Evolutionary conservation across 257 asterid species (phyloP).

Genomic region (Nicotiana tomentosiformis): DNA sequence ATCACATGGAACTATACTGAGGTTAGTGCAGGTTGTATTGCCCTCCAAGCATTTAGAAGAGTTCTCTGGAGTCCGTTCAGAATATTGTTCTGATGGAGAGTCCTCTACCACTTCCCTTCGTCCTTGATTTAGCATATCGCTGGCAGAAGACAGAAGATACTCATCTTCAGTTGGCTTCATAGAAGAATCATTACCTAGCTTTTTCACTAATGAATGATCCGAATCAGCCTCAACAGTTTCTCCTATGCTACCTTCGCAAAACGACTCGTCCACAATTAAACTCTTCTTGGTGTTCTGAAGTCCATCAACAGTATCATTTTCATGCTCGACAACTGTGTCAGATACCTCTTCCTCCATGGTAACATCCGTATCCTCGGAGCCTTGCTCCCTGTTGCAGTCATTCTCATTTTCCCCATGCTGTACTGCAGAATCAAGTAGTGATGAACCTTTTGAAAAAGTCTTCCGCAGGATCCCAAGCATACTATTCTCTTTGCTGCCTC

Average conservation of each 20-base stretch:
- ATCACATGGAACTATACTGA: conserved; percentile 32
- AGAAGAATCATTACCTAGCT: background rate
- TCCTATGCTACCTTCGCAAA: background rate
- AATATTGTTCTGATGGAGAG: background rate
- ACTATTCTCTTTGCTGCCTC: conserved; percentile 1
- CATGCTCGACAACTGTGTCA: background rate
- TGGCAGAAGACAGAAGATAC: background rate
- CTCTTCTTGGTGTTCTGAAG: background rate
- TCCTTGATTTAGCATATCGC: background rate
- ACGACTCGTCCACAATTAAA: too few species aligned
- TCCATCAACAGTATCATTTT: background rate
- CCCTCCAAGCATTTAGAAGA: conserved; percentile 35
- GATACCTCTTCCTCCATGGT: conserved; percentile 11
- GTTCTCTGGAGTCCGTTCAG: conserved; percentile 30
- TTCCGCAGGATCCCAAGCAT: conserved; percentile 9
- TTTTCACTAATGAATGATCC: background rate
- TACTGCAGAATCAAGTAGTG: background rate
- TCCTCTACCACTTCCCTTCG: background rate
- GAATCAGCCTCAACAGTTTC: background rate
- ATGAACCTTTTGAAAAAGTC: background rate
- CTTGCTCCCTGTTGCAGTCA: background rate
- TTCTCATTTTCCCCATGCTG: conserved; percentile 3
- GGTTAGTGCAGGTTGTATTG: conserved; percentile 22
- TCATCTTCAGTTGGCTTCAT: conserved; percentile 8
- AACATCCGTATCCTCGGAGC: conserved; percentile 1